Base-by-base conservation (phyloP, 129 eudicot genomes). In the Flaveria trinervia region DNA sequence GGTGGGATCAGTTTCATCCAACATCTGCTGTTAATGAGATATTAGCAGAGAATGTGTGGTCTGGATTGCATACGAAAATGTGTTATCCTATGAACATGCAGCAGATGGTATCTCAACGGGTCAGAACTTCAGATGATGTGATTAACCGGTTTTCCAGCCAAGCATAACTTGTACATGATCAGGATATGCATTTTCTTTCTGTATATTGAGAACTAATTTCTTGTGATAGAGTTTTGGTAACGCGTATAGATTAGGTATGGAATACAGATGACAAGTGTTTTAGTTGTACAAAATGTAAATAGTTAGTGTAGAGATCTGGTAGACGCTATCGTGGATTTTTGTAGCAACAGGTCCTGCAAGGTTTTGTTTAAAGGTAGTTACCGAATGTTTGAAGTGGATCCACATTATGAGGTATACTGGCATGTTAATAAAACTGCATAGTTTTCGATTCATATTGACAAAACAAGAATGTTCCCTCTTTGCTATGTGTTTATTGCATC, bases 1-100 rank as follows among this genome's bases (percentile, higher is more conserved):
- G 97, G 98, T 93, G 98, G 97, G 98, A 93, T 49, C 98, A 93
- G 51, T 93, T 93, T 76, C 97, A 93, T 86, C 98, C 98, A 13
- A 94, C 98, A 2, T 88, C 86, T 76, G 88, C 93, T 44, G 96
- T 91, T 15, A 87, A 91, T 51, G 84, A 73, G 65, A 84, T 91
- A 20, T 79, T 94, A 46, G 97, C 96, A 10, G 96, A 91, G 25
- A 94, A 91, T 68, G 92, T 94, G 49, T 94, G 97, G 97, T 91
- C 97, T 15, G 81, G 96, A 61, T n/a, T 84, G 90, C 90, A 93
- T 73, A 81, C 92, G 11, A 74, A 62, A 0, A 93, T 93, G 89
- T 93, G 98, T 77, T 89, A 89, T 68, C 97, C 98, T 51, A 87
- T 87, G 88, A 87, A 85, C 82, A 67, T 94, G 96, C 77, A 85